Evolutionary conservation across 371 early-diverging fungal species (phyloP).

Genomic region (Batrachochytrium dendrobatidis): DNA sequence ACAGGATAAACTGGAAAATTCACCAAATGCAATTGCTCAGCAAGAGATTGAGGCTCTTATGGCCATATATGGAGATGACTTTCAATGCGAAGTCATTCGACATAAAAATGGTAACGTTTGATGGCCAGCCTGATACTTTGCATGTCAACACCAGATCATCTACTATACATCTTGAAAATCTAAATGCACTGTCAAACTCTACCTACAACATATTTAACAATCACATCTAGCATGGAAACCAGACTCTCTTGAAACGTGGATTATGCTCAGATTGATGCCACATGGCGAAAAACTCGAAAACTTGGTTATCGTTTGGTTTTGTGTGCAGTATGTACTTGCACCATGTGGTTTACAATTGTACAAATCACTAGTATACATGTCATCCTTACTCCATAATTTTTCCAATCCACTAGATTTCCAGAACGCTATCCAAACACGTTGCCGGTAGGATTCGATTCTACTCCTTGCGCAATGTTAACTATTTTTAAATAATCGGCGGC

Average conservation of each 20-base stretch:
- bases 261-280: slow-evolving; percentile 14
- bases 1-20: no score
- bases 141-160: not conserved
- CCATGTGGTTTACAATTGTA: not conserved
- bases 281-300: slow-evolving; percentile 14
- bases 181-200: not conserved
- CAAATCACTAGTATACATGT: not conserved
- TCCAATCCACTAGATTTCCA: not conserved
- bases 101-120: slow-evolving; percentile 6
- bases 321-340: slow-evolving; percentile 15
- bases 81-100: slow-evolving; percentile 11
- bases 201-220: not conserved
- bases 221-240: slow-evolving; percentile 22
- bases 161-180: not conserved
- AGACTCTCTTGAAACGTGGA: not conserved
- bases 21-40: no score
- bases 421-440: slow-evolving; percentile 6
- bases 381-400: not conserved
- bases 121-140: not conserved
- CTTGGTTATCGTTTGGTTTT: slow-evolving; percentile 14
- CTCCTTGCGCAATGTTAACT: no score
- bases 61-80: slow-evolving; percentile 29
- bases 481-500: no score
- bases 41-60: slow-evolving; percentile 23
- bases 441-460: slow-evolving; percentile 17